Percentiles rank a stretch among this genome's conserved stretches.
These are phyloP conservation scores for Phytophthora litchii DNA, from an alignment of 352 stramenopile genomes.

Conservation along the genomic window DNA sequence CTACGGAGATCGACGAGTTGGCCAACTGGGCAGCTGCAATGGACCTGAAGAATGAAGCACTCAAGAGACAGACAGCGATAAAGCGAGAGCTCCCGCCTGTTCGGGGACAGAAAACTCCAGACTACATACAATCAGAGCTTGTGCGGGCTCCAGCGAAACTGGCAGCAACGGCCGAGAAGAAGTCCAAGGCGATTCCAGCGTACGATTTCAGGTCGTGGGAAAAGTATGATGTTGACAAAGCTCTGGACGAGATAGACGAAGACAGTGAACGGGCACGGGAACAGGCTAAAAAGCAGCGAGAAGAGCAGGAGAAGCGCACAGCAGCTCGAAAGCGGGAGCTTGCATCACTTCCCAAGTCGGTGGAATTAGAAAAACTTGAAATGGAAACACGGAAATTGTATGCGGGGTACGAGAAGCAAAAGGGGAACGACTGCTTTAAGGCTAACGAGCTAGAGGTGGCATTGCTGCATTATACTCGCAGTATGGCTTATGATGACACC, in stretches of 20 bases:
- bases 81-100: constrained; percentile 53
- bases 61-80: constrained; percentile 43
- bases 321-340: constrained; percentile 59
- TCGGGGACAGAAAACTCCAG: constrained; percentile 43
- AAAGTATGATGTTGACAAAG: constrained; percentile 89
- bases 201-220: constrained; percentile 94
- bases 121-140: constrained; percentile 2
- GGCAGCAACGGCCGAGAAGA: constrained; percentile 22
- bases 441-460: constrained; percentile 86
- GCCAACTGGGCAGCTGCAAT: constrained; percentile 66
- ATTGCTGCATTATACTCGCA: constrained; percentile 89
- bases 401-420: constrained; percentile 88
- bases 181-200: constrained; percentile 60
- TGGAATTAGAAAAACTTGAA: constrained; percentile 63
- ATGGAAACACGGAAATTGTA: constrained; percentile 56
- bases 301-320: constrained; percentile 44
- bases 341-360: constrained; percentile 57
- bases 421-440: constrained; percentile 94
- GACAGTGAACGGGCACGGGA: constrained; percentile 47
- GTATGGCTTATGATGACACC: constrained; percentile 79
- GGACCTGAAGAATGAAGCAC: constrained; percentile 55
- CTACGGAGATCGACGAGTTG: constrained; percentile 65
- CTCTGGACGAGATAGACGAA: constrained; percentile 75
- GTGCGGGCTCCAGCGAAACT: constrained; percentile 1
- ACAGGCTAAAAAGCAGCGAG: constrained; percentile 39